Conservation (phyloP, 2,329 filamentous ascomycete genomes). For the Phaeosphaeriaceae sp. region DNA sequence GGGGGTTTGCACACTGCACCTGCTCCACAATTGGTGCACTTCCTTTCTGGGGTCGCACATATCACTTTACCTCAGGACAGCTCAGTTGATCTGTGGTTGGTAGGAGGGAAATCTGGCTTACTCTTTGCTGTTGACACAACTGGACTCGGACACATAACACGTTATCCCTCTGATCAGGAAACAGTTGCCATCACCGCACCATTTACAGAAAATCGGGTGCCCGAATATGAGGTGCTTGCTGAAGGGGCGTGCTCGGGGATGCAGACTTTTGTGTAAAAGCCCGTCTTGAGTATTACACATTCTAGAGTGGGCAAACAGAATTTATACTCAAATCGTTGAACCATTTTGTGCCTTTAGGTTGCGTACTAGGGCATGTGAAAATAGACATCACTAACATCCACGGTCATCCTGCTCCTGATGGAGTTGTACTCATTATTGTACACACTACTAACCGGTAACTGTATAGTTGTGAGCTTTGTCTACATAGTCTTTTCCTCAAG, state of each 20-base stretch:
- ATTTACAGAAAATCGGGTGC: slow-evolving; percentile 31
- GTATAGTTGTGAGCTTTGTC: too few relatives aligned
- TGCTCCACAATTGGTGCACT: slow-evolving; percentile 42
- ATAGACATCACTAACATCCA: too few relatives aligned
- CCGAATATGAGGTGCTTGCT: slow-evolving; percentile 24
- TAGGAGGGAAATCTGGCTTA: slow-evolving; percentile 41
- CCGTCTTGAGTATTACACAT: too few relatives aligned
- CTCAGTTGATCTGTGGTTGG: slow-evolving; percentile 34
- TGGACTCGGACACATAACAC: slow-evolving; percentile 40
- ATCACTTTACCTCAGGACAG: slow-evolving; percentile 36
- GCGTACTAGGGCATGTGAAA: too few relatives aligned
- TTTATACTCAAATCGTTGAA: too few relatives aligned
- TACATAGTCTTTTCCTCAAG: too few relatives aligned
- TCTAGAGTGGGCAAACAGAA: too few relatives aligned
- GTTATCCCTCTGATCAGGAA: slow-evolving; percentile 39
- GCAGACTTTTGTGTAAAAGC: slow-evolving; percentile 11
- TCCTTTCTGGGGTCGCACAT: slow-evolving; percentile 42
- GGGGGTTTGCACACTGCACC: slow-evolving; percentile 45
- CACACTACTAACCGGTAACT: too few relatives aligned
- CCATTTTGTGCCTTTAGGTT: too few relatives aligned
- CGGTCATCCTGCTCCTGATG: too few relatives aligned
- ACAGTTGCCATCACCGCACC: slow-evolving; percentile 38
- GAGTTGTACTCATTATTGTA: too few relatives aligned
- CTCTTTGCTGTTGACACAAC: slow-evolving; percentile 41
- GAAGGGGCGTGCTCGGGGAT: slow-evolving; percentile 17